Conservation (phyloP, 805 yeast genomes). For the Yamadazyma sp. region DNA sequence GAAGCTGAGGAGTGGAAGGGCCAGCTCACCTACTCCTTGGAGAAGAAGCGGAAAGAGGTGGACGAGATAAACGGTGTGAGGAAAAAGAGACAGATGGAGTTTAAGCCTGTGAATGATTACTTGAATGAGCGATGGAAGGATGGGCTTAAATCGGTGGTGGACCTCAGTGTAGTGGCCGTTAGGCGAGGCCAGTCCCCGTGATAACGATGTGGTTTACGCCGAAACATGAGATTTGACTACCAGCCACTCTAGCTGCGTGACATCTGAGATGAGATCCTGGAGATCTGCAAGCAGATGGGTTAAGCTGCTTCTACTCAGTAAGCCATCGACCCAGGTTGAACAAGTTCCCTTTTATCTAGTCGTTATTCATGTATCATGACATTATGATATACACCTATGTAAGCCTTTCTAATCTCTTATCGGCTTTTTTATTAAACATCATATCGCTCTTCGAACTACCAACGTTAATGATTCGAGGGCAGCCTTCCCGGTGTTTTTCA, state of each 20-base stretch:
- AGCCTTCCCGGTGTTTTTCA: slow-evolving; percentile 87
- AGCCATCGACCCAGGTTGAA: no score
- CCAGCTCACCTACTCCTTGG: slow-evolving; percentile 21
- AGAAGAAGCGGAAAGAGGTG: slow-evolving; percentile 40
- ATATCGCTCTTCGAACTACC: slow-evolving; percentile 71
- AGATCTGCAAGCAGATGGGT: no score
- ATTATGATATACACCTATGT: no score
- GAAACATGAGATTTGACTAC: no score
- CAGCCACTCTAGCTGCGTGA: no score
- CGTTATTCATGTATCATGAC: not conserved
- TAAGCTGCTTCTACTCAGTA: no score
- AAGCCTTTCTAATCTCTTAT: slow-evolving; percentile 13
- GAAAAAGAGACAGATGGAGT: slow-evolving; percentile 43
- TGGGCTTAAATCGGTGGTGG: slow-evolving; percentile 41
- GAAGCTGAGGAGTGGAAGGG: slow-evolving; percentile 25
- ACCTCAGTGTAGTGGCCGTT: slow-evolving; percentile 30
- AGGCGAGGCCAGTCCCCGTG: no score
- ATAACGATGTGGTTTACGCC: no score
- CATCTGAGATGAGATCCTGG: no score
- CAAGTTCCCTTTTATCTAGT: no score
- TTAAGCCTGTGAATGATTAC: slow-evolving; percentile 45
- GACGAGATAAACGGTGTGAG: slow-evolving; percentile 45
- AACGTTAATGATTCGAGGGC: slow-evolving; percentile 79
- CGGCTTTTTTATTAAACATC: no score
- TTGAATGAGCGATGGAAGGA: slow-evolving; percentile 52